Evolutionary conservation across 2,329 filamentous ascomycete species (phyloP), one percentile per base, ranked within the genome.

Genomic region (Pseudogymnoascus sp.): DNA sequence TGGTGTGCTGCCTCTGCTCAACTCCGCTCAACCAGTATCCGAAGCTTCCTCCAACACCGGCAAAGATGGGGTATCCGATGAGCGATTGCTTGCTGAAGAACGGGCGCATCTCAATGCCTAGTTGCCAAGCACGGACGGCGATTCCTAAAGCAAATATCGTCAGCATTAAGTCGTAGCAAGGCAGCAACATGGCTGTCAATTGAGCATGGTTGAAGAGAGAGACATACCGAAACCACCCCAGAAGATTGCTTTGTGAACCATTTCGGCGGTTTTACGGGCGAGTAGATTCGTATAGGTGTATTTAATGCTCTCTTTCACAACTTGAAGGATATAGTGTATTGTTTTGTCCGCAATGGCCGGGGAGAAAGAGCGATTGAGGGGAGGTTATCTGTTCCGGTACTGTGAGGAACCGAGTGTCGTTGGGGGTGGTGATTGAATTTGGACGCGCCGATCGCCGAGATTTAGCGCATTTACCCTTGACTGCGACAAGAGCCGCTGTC

Each of bases 71-170:
- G 80, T 96, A 99, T 60, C 86, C 91, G 89, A 91, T 95, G 72
- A 96, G 85, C 62, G 89, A 89, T 74, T 88, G 82, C 72, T 83
- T 85, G 78, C 89, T 87, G 83, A 97, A 91, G 77, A 97, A 88
- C 60, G 93, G 94, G 66, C 92, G 91, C 92, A 96, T 96, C 81
- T 99, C 92, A 75, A 99, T 94, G 73, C 93, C 94, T 75, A 99
- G 88, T 78, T 97, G 94, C 91, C 92, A 97, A 77, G 94, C 84
- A 71, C 93, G 90, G 73, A 92, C 89, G 74, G 90, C 92, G 71
- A 97, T 79, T 81, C 94, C 94, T 99, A 70, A 44, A 25, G 27
- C 4, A 29, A 27, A 64, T 39, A 21, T 15, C n/a, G 10, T 59
- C 21, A 59, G 65, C 27, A 33, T 55, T 35, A 10, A 33, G 15